Percentiles rank a stretch among this genome's conserved stretches.
Evolutionary conservation across 371 early-diverging fungal genomes (phyloP).

Genomic region (Apophysomyces variabilis): DNA sequence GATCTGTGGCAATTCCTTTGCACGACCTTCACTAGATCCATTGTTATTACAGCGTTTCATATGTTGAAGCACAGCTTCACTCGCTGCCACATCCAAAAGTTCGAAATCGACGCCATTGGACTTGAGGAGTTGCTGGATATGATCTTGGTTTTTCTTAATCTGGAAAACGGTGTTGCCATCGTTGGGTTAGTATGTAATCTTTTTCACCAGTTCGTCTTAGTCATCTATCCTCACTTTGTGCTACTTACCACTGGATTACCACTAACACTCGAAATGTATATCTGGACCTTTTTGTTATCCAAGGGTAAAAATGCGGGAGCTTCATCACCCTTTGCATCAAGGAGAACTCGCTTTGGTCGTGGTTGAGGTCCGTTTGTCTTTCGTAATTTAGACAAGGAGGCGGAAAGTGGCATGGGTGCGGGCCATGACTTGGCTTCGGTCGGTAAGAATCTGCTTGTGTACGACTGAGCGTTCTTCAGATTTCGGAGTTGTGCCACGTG

Average conservation of each 20-base stretch:
- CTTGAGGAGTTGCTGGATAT: conserved; percentile 41
- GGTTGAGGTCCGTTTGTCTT: conserved; percentile 28
- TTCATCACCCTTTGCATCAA: conserved; percentile 13
- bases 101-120: conserved; percentile 36
- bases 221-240: not conserved
- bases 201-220: not conserved
- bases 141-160: conserved; percentile 54
- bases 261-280: conserved; percentile 50
- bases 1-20: conserved; percentile 43
- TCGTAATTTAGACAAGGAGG: conserved; percentile 15
- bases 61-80: conserved; percentile 48
- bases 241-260: conserved; percentile 41
- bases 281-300: conserved; percentile 48
- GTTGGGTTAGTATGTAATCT: not conserved
- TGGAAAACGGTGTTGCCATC: conserved; percentile 12
- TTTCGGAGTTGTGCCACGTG: conserved; percentile 42
- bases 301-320: conserved; percentile 42
- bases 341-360: conserved; percentile 1
- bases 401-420: conserved; percentile 26
- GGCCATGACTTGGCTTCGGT: conserved; percentile 53
- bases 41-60: conserved; percentile 46
- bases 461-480: conserved; percentile 34
- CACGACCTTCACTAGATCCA: conserved; percentile 32
- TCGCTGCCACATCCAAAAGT: conserved; percentile 48
- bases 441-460: conserved; percentile 40